phyloP scores from a whole-genome alignment of 768 basidiomycete species.

The Cystobasidium ongulense region DNA sequence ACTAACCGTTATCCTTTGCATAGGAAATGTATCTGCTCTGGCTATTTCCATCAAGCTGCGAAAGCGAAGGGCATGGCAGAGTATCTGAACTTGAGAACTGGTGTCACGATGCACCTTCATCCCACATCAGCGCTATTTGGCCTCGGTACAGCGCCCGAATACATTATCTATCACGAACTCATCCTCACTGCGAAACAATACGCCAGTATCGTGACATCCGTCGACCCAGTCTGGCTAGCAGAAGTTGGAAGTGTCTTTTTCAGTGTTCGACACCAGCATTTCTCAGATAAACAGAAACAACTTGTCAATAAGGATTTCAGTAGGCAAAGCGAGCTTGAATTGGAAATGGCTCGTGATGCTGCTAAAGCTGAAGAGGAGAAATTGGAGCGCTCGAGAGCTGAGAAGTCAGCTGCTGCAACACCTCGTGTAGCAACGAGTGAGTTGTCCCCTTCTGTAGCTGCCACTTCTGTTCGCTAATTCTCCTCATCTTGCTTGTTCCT shows the following conservation, averaged over 20 bases:
- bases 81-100: constrained; percentile 93
- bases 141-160: constrained; percentile 79
- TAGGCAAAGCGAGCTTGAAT: constrained; percentile 80
- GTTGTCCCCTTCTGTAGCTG: neutral
- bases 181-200: constrained; percentile 52
- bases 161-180: constrained; percentile 78
- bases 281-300: constrained; percentile 63
- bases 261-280: constrained; percentile 95
- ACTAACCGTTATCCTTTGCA: neutral
- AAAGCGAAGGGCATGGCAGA: constrained; percentile 98
- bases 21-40: constrained; percentile 93
- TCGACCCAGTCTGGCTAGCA: constrained; percentile 97
- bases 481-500: neutral
- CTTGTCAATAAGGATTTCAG: constrained; percentile 83
- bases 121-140: constrained; percentile 95
- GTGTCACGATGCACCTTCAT: constrained; percentile 84
- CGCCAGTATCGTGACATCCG: constrained; percentile 98
- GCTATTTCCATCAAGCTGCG: constrained; percentile 98
- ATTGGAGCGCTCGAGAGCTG: constrained; percentile 32
- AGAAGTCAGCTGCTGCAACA: constrained; percentile 37
- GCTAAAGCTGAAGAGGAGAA: constrained; percentile 36
- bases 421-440: constrained; percentile 37
- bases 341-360: constrained; percentile 50
- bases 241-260: constrained; percentile 80
- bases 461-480: neutral